Conservation (phyloP, 2,329 filamentous ascomycete species). For the Harringtonia aguacate region DNA sequence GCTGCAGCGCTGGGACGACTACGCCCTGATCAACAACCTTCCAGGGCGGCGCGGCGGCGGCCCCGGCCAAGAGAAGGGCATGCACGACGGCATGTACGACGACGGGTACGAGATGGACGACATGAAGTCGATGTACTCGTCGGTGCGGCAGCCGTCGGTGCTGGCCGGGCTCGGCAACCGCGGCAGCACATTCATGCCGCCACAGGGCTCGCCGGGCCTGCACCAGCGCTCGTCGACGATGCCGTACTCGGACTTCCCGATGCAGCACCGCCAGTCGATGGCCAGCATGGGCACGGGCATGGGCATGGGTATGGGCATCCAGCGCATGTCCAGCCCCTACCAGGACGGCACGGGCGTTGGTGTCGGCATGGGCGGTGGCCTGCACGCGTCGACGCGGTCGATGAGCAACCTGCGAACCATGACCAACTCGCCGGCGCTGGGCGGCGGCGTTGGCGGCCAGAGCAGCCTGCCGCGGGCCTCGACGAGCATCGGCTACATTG, state of each 20-base stretch:
- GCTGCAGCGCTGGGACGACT: conserved; percentile 95
- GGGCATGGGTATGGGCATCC: conserved; percentile 41
- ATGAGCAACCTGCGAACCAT: conserved; percentile 46
- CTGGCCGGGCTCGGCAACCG: conserved; percentile 70
- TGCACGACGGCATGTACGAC: conserved; percentile 48
- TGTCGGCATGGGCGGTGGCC: too few species aligned
- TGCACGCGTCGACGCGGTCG: conserved; percentile 36
- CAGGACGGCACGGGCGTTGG: conserved; percentile 44
- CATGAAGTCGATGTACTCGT: conserved; percentile 93
- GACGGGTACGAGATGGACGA: conserved; percentile 87
- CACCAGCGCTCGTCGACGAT: conserved; percentile 27
- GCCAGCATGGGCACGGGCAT: conserved; percentile 53
- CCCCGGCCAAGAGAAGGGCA: conserved; percentile 41
- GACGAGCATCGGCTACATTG: conserved; percentile 35
- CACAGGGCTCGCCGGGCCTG: conserved; percentile 64
- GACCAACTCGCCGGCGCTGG: conserved; percentile 34
- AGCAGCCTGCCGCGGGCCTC: conserved; percentile 24
- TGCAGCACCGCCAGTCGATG: conserved; percentile 57
- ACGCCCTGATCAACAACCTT: conserved; percentile 74
- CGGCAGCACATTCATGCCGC: conserved; percentile 66
- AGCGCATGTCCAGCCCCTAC: conserved; percentile 45
- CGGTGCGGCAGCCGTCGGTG: conserved; percentile 77
- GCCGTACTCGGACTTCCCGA: conserved; percentile 36
- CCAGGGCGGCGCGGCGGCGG: conserved; percentile 75
- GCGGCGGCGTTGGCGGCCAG: conserved; percentile 18